These are phyloP conservation scores for Brachypodium distachyon DNA, from an alignment of 202 grass and related monocot species.

Conservation along the genomic window DNA sequence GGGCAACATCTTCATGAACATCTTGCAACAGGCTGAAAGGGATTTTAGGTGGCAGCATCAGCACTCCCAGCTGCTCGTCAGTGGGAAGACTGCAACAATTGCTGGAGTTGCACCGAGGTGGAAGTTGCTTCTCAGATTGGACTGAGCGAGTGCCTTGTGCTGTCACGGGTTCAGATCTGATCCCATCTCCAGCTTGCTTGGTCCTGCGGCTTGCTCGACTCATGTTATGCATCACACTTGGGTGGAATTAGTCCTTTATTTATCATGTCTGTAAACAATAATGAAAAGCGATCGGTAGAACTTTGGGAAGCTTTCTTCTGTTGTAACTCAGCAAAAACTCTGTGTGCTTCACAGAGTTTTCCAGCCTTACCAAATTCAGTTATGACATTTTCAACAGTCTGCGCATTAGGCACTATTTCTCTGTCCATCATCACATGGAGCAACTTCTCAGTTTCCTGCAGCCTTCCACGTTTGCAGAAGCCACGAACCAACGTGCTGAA, in stretches of 20 bases:
- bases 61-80: no score
- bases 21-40: no score
- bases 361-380: constrained; percentile 25
- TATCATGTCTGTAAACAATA: constrained; percentile 29
- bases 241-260: constrained; percentile 22
- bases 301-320: constrained; percentile 20
- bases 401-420: constrained; percentile 25
- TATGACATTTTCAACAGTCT: constrained; percentile 32
- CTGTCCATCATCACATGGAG: constrained; percentile 40
- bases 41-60: no score
- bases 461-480: constrained; percentile 52
- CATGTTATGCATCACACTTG: constrained; percentile 27
- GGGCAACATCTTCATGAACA: no score
- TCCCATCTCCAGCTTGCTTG: no score
- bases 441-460: constrained; percentile 42
- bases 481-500: constrained; percentile 39
- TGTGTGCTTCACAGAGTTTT: constrained; percentile 28
- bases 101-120: no score
- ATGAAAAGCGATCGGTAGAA: constrained; percentile 16
- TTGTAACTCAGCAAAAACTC: constrained; percentile 39
- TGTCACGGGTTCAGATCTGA: no score
- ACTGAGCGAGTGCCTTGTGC: no score
- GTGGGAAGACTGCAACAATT: no score
- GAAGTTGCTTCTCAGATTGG: no score
- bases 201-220: no score